Conservation (phyloP, 768 basidiomycete genomes). For the Leccinum truebloodii region DNA sequence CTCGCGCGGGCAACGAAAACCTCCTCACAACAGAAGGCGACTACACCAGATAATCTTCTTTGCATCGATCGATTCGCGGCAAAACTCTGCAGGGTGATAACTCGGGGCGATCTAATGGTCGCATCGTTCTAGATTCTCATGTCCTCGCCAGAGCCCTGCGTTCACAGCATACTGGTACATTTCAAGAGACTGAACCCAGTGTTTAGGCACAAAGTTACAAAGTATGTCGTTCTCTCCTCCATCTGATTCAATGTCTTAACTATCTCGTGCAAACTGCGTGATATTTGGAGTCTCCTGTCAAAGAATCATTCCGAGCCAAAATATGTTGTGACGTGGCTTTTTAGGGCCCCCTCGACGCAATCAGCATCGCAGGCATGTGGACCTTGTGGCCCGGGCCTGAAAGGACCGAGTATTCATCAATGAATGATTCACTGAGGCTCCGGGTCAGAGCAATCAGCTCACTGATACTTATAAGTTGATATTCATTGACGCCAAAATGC, state of each 20-base stretch:
- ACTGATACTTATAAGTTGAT: conserved; percentile 56
- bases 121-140: neutral
- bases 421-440: conserved; percentile 46
- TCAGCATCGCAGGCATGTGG: conserved; percentile 62
- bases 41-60: neutral
- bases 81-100: conserved; percentile 42
- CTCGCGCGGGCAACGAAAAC: conserved; percentile 52
- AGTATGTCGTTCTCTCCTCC: conserved; percentile 33
- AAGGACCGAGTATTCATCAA: neutral
- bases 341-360: conserved; percentile 70
- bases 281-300: conserved; percentile 38
- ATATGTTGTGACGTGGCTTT: conserved; percentile 66
- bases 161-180: conserved; percentile 51
- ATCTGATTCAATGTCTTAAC: neutral
- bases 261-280: conserved; percentile 41
- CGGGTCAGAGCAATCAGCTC: conserved; percentile 50
- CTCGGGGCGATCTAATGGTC: neutral
- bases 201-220: conserved; percentile 59
- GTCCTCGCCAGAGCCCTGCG: conserved; percentile 42
- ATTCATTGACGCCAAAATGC: conserved; percentile 53
- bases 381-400: neutral
- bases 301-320: conserved; percentile 34
- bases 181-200: conserved; percentile 47
- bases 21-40: conserved; percentile 56
- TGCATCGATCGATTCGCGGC: neutral